Base-by-base conservation (phyloP, 768 basidiomycete species). In the Tulasnella calospora region DNA sequence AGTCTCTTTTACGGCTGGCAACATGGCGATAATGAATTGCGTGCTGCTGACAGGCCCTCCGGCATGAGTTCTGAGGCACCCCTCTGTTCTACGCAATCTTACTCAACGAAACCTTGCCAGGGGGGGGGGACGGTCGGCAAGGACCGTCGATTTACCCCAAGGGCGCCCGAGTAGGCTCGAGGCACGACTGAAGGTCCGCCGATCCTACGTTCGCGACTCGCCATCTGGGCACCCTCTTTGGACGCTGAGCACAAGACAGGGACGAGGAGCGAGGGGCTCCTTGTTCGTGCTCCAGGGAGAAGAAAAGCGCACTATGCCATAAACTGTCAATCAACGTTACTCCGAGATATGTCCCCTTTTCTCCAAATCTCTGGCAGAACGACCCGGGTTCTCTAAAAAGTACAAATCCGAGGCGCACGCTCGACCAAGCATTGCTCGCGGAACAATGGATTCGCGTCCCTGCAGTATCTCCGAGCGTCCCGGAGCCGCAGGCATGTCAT, bases 1-100 rank as follows among this genome's bases (percentile, higher is more conserved):
- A 51, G 51, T 51, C 51, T 51, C 51, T 51, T 51, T 67, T 57
- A n/a, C 30, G 61, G 61, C 61, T 27, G 17, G 61, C 61, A 67
- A 67, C 61, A 35, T 67, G 61, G 61, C 61, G 61, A 67, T 67
- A 67, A 67, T 67, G 61, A 67, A 67, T 67, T 67, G 61, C 61
- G 61, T 67, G 61, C 61, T 67, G 30, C 61, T 67, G 61, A 67
- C 61, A 67, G 61, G 61, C 61, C 61, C 33, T 67, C 30, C 61
- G 61, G 61, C 61, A 67, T 67, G 61, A 27, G 61, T 12, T 15
- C 7, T 33, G 61, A 67, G 61, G 61, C 61, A 67, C 61, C 33
- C 27, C 19, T 67, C 30, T 67, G 61, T 35, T 30, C 61, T 67
- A 67, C 61, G 61, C 61, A 67, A 67, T 67, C 61, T 67, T 67